A percentile compares a stretch with the other conserved stretches of the same genome.
Conservation (phyloP, 1,139 yeast genomes). For the Entelexis sorbosivorans region DNA sequence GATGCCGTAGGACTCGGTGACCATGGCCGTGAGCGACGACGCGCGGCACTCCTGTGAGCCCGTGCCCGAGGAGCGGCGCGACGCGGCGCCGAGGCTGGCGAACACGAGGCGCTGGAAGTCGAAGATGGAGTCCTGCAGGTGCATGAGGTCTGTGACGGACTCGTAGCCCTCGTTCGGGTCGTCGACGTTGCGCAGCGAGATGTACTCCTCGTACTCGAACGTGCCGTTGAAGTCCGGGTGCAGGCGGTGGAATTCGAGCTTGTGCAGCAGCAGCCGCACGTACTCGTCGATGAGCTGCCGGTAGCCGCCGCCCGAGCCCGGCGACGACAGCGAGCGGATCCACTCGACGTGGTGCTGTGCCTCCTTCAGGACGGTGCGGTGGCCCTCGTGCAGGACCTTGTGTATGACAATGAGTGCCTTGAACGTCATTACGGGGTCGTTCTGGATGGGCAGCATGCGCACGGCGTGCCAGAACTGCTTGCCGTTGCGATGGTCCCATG, state of each 20-base stretch:
- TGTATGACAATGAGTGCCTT: conserved; percentile 83
- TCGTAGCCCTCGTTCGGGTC: conserved; percentile 96
- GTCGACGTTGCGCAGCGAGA: conserved; percentile 73
- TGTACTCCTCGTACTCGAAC: conserved; percentile 90
- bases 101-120: conserved; percentile 69
- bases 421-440: conserved; percentile 73
- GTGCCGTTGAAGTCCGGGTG: conserved; percentile 91
- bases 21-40: conserved; percentile 79
- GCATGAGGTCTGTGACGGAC: conserved; percentile 74
- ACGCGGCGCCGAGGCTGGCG: conserved; percentile 42
- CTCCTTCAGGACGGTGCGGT: conserved; percentile 70
- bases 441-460: conserved; percentile 67
- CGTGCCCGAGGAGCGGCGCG: conserved; percentile 29
- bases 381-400: conserved; percentile 95
- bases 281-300: conserved; percentile 71
- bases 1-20: conserved; percentile 89
- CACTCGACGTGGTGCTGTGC: conserved; percentile 64
- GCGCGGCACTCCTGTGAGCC: conserved; percentile 70
- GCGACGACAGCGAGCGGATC: conserved; percentile 37
- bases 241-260: conserved; percentile 69
- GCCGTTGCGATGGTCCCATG: conserved; percentile 91
- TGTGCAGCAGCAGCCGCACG: conserved; percentile 55
- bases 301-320: conserved; percentile 41
- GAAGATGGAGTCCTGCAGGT: conserved; percentile 73
- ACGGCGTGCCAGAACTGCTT: conserved; percentile 79